These are phyloP conservation scores for Beta macrorhiza DNA, from an alignment of 179 eudicot genomes.

Conservation along the genomic window DNA sequence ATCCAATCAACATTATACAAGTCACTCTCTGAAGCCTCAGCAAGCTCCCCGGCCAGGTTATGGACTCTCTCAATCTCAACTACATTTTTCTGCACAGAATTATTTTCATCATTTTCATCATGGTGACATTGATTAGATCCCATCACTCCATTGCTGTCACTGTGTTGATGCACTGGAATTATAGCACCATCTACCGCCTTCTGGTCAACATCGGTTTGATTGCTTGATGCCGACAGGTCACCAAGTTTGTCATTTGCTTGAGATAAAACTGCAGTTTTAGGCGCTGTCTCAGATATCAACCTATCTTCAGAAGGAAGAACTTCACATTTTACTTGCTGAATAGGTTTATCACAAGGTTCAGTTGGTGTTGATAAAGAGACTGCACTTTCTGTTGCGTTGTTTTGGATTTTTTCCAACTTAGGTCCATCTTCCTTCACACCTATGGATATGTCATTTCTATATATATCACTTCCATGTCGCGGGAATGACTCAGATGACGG, in stretches of 20 bases:
- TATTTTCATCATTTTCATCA: slow-evolving; percentile 29
- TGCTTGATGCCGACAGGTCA: slow-evolving; percentile 30
- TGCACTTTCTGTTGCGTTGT: slow-evolving; percentile 21
- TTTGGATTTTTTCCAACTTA: slow-evolving; percentile 31
- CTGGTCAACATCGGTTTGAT: slow-evolving; percentile 29
- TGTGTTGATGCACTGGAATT: slow-evolving; percentile 30
- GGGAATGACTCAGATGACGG: slow-evolving; percentile 36
- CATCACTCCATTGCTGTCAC: slow-evolving; percentile 31
- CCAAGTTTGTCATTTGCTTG: slow-evolving; percentile 28
- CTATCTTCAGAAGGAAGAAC: slow-evolving; percentile 29
- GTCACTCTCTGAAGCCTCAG: slow-evolving; percentile 39
- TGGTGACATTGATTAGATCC: slow-evolving; percentile 20
- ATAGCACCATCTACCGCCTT: slow-evolving; percentile 36
- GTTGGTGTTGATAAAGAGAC: slow-evolving; percentile 35
- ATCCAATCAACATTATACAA: slow-evolving; percentile 63
- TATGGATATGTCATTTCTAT: slow-evolving; percentile 25
- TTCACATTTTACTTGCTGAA: slow-evolving; percentile 31
- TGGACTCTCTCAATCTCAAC: slow-evolving; percentile 32
- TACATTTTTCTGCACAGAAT: slow-evolving; percentile 31
- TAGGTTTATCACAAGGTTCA: slow-evolving; percentile 34
- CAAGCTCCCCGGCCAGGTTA: slow-evolving; percentile 30
- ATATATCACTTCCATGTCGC: slow-evolving; percentile 31
- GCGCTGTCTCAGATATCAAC: slow-evolving; percentile 28
- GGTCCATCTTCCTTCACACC: slow-evolving; percentile 33
- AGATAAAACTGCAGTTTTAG: slow-evolving; percentile 30